Evolutionary conservation across 1,284 basidiomycete genomes (phyloP), one percentile per base, ranked within the genome.

Genomic region (Athelia sp.): DNA sequence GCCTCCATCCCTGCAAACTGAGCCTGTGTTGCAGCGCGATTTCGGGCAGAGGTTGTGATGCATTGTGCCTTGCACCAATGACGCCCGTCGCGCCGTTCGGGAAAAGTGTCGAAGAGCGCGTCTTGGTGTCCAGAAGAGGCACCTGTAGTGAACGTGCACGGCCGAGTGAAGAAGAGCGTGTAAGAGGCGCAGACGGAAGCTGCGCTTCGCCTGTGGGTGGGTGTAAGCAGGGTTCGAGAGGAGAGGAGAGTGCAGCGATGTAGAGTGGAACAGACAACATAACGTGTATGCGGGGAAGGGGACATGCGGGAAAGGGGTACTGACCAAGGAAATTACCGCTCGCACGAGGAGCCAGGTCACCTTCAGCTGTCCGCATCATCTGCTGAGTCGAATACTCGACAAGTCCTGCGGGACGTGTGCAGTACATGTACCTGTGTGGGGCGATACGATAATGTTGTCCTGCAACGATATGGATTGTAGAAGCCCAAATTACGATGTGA

Each of bases 111-210:
- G 68, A 67, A 24, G 69, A 71, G 59, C 82, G 79, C 22, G 78
- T 74, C 65, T 90, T 88, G 43, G 89, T 75, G 55, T 87, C 84
- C 56, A 75, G 75, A 29, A 90, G 70, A 43, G 82, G 73, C 47
- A 81, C 71, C 51, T 82, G 78, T 9, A 81, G 69, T 47, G 87
- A 61, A 88, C 86, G 62, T 87, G 78, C 23, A 75, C 76, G 6
- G 87, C 86, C 70, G n/a, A n/a, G 90, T 90, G 76, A 83, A 90
- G 2, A 83, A 83, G 29, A n/a, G 88, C 87, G 65, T 89, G 87
- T 1, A 84, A 78, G 45, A 90, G 78, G 54, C 87, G 82, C 57
- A 85, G 76, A 55, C 88, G 81, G 48, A 90, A 75, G 50, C 78
- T 81, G 62, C 85, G 84, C 59, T 87, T 87, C 38, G 90, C 79